Percentiles rank a stretch among this genome's conserved stretches.
These are phyloP conservation scores for Boletus barrowsii DNA, from an alignment of 768 basidiomycete genomes.

Conservation along the genomic window DNA sequence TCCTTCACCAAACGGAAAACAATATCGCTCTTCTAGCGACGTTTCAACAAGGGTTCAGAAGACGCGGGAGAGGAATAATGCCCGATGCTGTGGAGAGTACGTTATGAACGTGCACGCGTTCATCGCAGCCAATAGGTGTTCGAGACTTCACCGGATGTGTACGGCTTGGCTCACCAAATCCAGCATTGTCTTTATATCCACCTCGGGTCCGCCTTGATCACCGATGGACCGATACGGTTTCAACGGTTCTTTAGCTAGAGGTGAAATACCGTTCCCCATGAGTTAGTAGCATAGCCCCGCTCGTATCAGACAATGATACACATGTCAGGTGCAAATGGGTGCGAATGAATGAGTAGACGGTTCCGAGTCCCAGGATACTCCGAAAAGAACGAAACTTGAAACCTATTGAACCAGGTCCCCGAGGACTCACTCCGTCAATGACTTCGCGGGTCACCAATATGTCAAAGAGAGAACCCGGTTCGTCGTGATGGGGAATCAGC, in stretches of 20 bases:
- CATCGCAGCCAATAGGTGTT: background rate
- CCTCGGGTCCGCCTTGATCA: slow-evolving; percentile 2
- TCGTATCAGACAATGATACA: slow-evolving; percentile 1
- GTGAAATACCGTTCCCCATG: background rate
- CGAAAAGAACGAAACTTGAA: background rate
- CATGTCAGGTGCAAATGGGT: too few species aligned
- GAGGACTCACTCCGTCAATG: background rate
- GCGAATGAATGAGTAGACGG: background rate
- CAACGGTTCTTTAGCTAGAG: background rate
- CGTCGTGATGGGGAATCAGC: background rate
- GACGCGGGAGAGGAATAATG: background rate
- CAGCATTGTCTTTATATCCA: background rate
- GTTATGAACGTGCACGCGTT: background rate
- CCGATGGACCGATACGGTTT: slow-evolving; percentile 2
- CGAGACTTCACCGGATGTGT: background rate
- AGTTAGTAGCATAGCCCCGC: background rate
- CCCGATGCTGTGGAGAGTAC: background rate
- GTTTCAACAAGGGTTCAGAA: background rate
- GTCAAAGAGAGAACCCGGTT: background rate
- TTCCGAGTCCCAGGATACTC: background rate
- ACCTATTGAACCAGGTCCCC: background rate
- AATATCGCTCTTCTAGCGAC: background rate
- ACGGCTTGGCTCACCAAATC: background rate
- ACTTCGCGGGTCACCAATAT: background rate
- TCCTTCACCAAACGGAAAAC: background rate